phyloP scores from a whole-genome alignment of 208 protist genomes.

The Porcisia hertigi region DNA sequence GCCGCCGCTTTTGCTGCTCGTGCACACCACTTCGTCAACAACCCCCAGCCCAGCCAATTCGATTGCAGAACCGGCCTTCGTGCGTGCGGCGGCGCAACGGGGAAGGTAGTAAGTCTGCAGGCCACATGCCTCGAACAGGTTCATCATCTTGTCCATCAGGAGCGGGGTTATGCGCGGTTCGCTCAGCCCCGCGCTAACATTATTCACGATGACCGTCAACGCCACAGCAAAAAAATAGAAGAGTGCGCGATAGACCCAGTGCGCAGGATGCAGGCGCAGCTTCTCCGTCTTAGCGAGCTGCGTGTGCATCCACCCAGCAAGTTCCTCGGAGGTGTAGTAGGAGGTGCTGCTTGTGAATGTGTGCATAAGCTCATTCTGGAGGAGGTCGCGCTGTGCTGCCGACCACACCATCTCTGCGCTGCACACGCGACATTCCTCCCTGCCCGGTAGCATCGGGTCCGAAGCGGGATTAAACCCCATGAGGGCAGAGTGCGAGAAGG shows the following conservation, averaged over 20 bases:
- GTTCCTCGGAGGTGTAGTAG: constrained; percentile 16
- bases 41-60: constrained; percentile 10
- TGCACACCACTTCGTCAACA: constrained; percentile 14
- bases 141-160: constrained; percentile 11
- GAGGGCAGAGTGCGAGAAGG: constrained; percentile 55
- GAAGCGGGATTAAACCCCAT: constrained; percentile 17
- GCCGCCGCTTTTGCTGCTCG: constrained; percentile 10
- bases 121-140: constrained; percentile 27
- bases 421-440: constrained; percentile 35
- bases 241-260: constrained; percentile 75
- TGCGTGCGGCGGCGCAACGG: constrained; percentile 14
- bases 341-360: constrained; percentile 40
- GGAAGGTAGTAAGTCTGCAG: constrained; percentile 26
- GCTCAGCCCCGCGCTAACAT: constrained; percentile 2
- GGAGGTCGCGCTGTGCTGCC: constrained; percentile 17
- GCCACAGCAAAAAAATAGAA: constrained; percentile 45
- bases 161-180: constrained; percentile 19
- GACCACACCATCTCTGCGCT: constrained; percentile 30
- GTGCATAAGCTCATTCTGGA: constrained; percentile 24
- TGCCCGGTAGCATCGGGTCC: constrained; percentile 32
- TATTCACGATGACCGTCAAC: constrained; percentile 37
- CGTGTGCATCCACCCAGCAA: constrained; percentile 42
- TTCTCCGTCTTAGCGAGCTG: constrained; percentile 30
- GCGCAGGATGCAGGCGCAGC: constrained; percentile 48
- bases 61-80: neutral